phyloP scores from a whole-genome alignment of 768 basidiomycete species.

The Rhodotorula graminis region DNA sequence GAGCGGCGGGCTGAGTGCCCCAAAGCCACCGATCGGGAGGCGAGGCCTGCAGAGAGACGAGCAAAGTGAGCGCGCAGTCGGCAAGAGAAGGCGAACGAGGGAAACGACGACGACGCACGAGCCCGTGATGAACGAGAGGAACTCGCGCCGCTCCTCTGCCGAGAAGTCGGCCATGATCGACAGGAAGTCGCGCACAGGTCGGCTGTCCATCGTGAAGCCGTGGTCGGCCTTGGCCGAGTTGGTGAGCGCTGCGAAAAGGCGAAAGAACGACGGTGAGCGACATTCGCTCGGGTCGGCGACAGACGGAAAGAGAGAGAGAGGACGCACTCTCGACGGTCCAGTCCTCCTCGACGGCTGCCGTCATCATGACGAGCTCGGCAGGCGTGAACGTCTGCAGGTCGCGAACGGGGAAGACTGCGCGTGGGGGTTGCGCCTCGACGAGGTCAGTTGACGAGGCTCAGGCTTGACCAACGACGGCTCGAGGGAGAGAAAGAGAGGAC shows the following conservation, averaged over 20 bases:
- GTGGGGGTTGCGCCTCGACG: too few relatives aligned
- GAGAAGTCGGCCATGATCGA: conserved; percentile 83
- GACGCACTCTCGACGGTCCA: conserved; percentile 84
- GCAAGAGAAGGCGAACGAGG: background rate
- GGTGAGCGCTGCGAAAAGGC: conserved; percentile 59
- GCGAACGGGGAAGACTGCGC: conserved; percentile 78
- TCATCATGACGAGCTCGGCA: conserved; percentile 86
- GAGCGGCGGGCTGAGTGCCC: conserved; percentile 83
- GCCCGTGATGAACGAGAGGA: conserved; percentile 94
- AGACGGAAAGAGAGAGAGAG: background rate
- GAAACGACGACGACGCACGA: conserved; percentile 29
- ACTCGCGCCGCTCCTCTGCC: conserved; percentile 67
- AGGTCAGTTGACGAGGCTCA: too few relatives aligned
- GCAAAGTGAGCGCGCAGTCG: background rate
- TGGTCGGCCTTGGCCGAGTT: conserved; percentile 95
- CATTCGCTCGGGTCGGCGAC: background rate
- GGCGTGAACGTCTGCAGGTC: conserved; percentile 89
- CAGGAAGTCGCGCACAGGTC: conserved; percentile 78
- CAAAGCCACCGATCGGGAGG: conserved; percentile 63
- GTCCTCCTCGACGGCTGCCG: conserved; percentile 69
- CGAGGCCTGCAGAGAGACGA: conserved; percentile 8
- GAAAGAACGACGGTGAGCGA: background rate
- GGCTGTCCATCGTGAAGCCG: conserved; percentile 92
- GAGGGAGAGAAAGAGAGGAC: background rate
- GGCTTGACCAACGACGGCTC: too few relatives aligned